phyloP scores from a whole-genome alignment of 495 filamentous ascomycete species.

The Evansstolkia leycettana region DNA sequence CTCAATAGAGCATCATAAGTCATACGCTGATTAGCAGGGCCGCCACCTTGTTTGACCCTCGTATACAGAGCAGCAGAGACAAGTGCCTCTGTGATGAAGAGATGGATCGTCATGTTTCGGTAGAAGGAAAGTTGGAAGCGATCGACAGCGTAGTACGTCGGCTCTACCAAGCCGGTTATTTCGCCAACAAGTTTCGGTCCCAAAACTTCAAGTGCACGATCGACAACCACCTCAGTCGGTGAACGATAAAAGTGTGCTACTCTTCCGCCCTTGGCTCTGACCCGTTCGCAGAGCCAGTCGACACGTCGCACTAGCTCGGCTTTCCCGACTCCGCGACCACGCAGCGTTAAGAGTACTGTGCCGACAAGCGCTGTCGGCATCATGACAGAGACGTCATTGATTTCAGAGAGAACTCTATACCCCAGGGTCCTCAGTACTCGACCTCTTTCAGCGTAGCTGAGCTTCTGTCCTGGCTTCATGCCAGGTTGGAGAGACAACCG shows the following conservation, averaged over 20 bases:
- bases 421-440: constrained; percentile 72
- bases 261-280: constrained; percentile 73
- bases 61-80: constrained; percentile 86
- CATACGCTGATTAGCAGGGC: constrained; percentile 66
- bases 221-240: constrained; percentile 68
- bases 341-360: constrained; percentile 80
- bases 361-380: constrained; percentile 96
- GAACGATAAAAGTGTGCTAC: constrained; percentile 86
- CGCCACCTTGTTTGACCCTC: constrained; percentile 77
- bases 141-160: constrained; percentile 87
- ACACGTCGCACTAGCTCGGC: constrained; percentile 74
- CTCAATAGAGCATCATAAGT: constrained; percentile 53
- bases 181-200: constrained; percentile 77
- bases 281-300: constrained; percentile 76
- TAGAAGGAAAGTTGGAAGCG: constrained; percentile 96
- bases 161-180: constrained; percentile 67
- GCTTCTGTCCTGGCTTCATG: constrained; percentile 23
- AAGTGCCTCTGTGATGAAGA: constrained; percentile 86
- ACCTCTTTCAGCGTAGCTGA: constrained; percentile 35
- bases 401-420: constrained; percentile 83
- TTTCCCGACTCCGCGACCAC: constrained; percentile 85
- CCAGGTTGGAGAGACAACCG: constrained; percentile 23
- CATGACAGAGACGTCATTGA: constrained; percentile 90
- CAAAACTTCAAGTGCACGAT: constrained; percentile 80
- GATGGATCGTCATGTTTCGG: constrained; percentile 96